A percentile compares a stretch with the other conserved stretches of the same genome.
Evolutionary conservation across 306 rosid genomes (phyloP).

Genomic region (Fragaria nilgerrensis): DNA sequence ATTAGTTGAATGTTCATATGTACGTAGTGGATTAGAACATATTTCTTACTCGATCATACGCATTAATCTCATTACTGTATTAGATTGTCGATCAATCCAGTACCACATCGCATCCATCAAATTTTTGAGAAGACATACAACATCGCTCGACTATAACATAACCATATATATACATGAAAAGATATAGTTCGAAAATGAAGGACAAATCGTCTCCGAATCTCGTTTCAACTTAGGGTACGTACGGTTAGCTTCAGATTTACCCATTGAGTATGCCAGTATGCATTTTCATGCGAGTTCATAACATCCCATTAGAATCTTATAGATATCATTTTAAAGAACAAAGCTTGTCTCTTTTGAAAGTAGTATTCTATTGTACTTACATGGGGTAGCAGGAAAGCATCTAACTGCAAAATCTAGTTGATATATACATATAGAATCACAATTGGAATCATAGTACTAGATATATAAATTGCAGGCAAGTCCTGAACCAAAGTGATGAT

Average conservation of each 20-base stretch:
- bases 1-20: not conserved
- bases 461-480: constrained; percentile 7
- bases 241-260: not conserved
- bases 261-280: not conserved
- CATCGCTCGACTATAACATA: no score
- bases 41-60: not conserved
- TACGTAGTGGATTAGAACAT: not conserved
- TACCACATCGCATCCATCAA: no score
- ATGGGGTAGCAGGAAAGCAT: constrained; percentile 12
- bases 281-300: not conserved
- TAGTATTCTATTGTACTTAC: not conserved
- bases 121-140: no score
- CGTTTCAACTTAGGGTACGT: not conserved
- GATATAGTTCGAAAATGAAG: not conserved
- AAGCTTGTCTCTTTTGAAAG: constrained; percentile 32
- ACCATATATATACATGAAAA: not conserved
- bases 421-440: constrained; percentile 8
- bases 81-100: not conserved
- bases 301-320: not conserved
- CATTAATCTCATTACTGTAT: not conserved
- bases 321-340: not conserved
- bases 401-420: constrained; percentile 7
- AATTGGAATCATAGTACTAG: constrained; percentile 10
- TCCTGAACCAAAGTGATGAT: constrained; percentile 34
- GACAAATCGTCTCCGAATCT: not conserved